Evolutionary conservation across 257 asterid species (phyloP), one percentile per base, ranked within the genome.

Genomic region (Prunella vulgaris): DNA sequence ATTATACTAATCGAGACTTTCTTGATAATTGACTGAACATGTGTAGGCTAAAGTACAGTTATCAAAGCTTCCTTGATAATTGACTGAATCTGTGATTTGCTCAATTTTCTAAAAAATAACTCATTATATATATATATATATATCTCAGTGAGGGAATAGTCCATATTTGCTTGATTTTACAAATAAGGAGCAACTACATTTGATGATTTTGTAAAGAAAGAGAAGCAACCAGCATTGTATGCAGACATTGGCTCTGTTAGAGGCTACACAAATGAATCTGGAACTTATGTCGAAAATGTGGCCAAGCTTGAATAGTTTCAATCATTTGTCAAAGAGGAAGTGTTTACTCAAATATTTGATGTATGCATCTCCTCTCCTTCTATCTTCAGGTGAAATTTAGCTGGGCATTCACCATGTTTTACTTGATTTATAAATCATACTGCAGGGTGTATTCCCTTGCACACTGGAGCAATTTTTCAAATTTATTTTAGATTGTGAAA

Each of bases 271-370:
- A 77, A 66, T 35, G 79, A 69, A 74, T 76, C 78, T 70, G 79
- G 72, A 73, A 64, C 73, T 77, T 80, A 84, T 48, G 87, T 79
- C 61, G 90, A 80, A 77, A 81, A 74, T 46, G 70, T 68, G 57
- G 80, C 72, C 33, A 76, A 78, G 77, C 72, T 75, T 57, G 81
- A 56, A 59, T 83, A 68, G 70, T 86, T 59, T 68, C 95, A 81
- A 75, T 88, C 95, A 10, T 90, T 93, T 76, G 81, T 93, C 83
- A 88, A 83, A 78, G 96, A 87, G 69, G 99, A 88, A 71, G 89
- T 90, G 64, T 87, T 93, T 54, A 71, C 87, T 66, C 77, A 76
- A 68, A 84, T 93, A 76, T 82, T 66, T 83, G 72, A 68, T 84
- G 99, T 93, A 79, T 30, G 86, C 56, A 32, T 52, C 73, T 64